phyloP scores from a whole-genome alignment of 129 eudicot species.

The Scalesia atractyloides region DNA sequence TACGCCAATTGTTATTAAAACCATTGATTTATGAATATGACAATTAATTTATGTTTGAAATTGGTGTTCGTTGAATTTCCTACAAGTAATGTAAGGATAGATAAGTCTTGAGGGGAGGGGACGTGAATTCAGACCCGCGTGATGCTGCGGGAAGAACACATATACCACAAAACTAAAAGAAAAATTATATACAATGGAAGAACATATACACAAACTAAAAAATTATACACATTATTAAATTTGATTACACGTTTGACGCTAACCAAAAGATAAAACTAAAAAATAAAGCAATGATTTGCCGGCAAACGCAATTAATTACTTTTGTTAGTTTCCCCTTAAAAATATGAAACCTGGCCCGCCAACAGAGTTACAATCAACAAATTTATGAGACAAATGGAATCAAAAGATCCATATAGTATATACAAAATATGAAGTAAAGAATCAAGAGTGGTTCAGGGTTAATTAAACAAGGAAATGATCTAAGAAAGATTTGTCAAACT shows the following conservation, averaged over 20 bases:
- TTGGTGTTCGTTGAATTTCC: neutral
- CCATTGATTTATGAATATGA: neutral
- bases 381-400: slow-evolving; percentile 5
- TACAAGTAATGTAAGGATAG: neutral
- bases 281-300: too few species aligned
- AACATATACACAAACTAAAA: too few species aligned
- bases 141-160: too few species aligned
- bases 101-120: neutral
- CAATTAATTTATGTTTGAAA: neutral
- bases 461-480: neutral
- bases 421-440: neutral
- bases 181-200: too few species aligned
- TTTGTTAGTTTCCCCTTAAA: neutral
- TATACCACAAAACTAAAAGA: too few species aligned
- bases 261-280: too few species aligned
- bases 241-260: too few species aligned
- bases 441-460: neutral
- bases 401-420: too few species aligned
- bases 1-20: neutral
- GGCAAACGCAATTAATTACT: too few species aligned
- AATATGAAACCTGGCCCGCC: neutral
- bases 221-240: too few species aligned
- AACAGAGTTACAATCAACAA: slow-evolving; percentile 8
- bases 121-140: neutral
- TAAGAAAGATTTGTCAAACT: slow-evolving; percentile 2